Conservation (phyloP, 208 protist species). For the Trypanosoma avium region DNA sequence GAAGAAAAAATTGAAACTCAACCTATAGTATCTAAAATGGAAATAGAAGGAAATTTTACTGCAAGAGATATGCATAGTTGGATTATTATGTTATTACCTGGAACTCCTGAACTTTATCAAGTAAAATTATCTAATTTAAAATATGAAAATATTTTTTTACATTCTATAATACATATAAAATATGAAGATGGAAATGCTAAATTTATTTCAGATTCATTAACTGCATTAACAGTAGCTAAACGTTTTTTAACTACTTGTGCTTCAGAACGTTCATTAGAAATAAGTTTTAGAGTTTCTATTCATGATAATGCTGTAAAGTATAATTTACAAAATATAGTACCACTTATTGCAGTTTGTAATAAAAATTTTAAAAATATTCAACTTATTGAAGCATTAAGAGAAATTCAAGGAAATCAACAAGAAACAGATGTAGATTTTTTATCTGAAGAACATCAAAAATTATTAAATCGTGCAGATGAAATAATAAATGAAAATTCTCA, state of each 20-base stretch:
- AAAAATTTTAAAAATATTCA: slow-evolving; percentile 28
- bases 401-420: slow-evolving; percentile 53
- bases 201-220: slow-evolving; percentile 60
- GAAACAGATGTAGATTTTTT: slow-evolving; percentile 46
- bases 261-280: slow-evolving; percentile 9
- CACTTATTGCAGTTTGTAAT: slow-evolving; percentile 41
- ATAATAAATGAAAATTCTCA: slow-evolving; percentile 36
- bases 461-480: slow-evolving; percentile 49
- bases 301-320: slow-evolving; percentile 15
- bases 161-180: slow-evolving; percentile 19
- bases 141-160: slow-evolving; percentile 59
- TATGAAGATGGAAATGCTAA: slow-evolving; percentile 19
- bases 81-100: slow-evolving; percentile 62
- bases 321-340: slow-evolving; percentile 44
- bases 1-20: slow-evolving; percentile 13
- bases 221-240: slow-evolving; percentile 41
- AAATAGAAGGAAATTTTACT: slow-evolving; percentile 49
- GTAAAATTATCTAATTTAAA: slow-evolving; percentile 27
- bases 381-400: slow-evolving; percentile 65
- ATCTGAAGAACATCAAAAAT: slow-evolving; percentile 35
- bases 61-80: slow-evolving; percentile 53
- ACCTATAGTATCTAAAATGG: slow-evolving; percentile 45
- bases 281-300: slow-evolving; percentile 5
- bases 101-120: slow-evolving; percentile 48
- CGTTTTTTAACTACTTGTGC: slow-evolving; percentile 26